Evolutionary conservation across 768 basidiomycete genomes (phyloP).

Genomic region (Favolaschia claudopus): DNA sequence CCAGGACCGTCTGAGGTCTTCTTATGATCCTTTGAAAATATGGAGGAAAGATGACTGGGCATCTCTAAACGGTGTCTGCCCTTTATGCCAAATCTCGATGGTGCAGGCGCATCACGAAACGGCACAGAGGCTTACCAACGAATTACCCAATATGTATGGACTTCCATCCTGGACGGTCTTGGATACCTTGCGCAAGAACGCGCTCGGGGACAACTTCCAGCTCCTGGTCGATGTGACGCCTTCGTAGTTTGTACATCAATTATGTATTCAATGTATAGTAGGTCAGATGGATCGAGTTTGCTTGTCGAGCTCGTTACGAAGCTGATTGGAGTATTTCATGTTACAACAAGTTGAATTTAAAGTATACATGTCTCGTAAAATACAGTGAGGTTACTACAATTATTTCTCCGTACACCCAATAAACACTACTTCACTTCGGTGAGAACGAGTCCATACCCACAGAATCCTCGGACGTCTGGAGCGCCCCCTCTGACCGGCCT

Average conservation of each 20-base stretch:
- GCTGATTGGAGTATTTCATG: no score
- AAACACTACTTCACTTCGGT: slow-evolving; percentile 6
- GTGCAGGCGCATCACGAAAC: neutral
- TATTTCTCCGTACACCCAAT: no score
- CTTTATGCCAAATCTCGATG: neutral
- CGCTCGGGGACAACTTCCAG: neutral
- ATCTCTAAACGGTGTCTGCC: neutral
- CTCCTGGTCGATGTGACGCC: neutral
- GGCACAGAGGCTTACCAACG: neutral
- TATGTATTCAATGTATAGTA: no score
- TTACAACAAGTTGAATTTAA: no score
- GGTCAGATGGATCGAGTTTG: no score
- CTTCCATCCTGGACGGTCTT: neutral
- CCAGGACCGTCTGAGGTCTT: no score
- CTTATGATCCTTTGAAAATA: neutral
- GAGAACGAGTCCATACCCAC: slow-evolving; percentile 5
- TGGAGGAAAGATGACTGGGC: neutral
- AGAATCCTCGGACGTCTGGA: neutral
- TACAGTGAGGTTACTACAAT: no score
- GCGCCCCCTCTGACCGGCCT: neutral
- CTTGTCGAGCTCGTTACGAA: no score
- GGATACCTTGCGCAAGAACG: neutral
- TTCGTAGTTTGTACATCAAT: no score
- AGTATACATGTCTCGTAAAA: no score
- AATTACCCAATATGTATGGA: neutral